These are phyloP conservation scores for Coniella lustricola DNA, from an alignment of 2,329 filamentous ascomycete species.

Conservation along the genomic window DNA sequence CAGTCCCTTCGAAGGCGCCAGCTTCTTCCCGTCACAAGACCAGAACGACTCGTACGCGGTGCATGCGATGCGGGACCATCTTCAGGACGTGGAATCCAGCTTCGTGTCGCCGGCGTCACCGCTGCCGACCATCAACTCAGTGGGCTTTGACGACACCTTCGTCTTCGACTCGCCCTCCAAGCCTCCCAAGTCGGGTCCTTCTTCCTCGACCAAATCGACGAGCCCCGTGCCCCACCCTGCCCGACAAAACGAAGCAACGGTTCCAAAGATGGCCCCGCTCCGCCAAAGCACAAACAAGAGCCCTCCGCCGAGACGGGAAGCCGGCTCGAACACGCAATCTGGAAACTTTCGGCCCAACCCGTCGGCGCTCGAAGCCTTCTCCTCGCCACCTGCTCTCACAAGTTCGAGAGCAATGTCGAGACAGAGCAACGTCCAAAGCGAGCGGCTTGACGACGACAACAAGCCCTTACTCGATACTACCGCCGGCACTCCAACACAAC, in stretches of 20 bases:
- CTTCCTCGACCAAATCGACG: neutral
- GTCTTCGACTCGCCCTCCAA: constrained; percentile 44
- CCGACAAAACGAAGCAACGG: constrained; percentile 7
- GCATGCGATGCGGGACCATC: constrained; percentile 46
- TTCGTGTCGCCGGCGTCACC: constrained; percentile 54
- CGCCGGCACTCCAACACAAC: no score
- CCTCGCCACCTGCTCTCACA: constrained; percentile 50
- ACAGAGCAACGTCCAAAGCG: constrained; percentile 24
- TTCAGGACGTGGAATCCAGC: constrained; percentile 60
- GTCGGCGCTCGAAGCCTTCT: constrained; percentile 45
- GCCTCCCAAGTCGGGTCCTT: constrained; percentile 11
- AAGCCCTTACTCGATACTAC: constrained; percentile 6
- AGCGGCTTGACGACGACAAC: constrained; percentile 21
- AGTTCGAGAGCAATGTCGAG: constrained; percentile 45
- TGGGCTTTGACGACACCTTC: constrained; percentile 52
- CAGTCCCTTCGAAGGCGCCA: constrained; percentile 36
- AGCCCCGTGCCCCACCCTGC: constrained; percentile 7
- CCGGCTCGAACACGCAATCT: constrained; percentile 26
- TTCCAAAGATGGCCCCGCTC: constrained; percentile 1
- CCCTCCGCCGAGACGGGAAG: constrained; percentile 11
- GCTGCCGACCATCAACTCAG: constrained; percentile 38
- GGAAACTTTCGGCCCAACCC: constrained; percentile 24
- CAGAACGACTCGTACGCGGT: constrained; percentile 44
- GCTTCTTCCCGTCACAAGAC: constrained; percentile 24
- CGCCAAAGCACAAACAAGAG: neutral